These are phyloP conservation scores for Hebeloma cylindrosporum DNA, from an alignment of 768 basidiomycete species.

Conservation along the genomic window DNA sequence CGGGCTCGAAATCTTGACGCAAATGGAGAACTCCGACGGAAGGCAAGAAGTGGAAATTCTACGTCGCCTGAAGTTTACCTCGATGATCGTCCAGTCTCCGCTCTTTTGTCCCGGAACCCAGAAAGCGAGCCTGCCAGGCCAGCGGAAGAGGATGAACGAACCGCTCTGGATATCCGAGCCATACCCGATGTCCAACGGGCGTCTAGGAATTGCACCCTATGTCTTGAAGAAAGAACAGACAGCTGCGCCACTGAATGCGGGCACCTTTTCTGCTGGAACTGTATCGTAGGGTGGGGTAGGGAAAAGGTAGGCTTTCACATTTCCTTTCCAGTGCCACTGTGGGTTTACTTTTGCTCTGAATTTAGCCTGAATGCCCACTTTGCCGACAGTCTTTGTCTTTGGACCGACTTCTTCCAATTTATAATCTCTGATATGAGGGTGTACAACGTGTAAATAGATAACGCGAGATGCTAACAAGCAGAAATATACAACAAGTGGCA, in stretches of 20 bases:
- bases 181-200: conserved; percentile 55
- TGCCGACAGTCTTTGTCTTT: conserved; percentile 78
- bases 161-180: conserved; percentile 56
- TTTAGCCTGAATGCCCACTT: conserved; percentile 80
- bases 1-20: conserved; percentile 26
- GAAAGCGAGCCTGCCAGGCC: conserved; percentile 54
- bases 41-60: conserved; percentile 20
- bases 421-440: conserved; percentile 62
- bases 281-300: conserved; percentile 85
- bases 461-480: conserved; percentile 8
- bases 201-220: conserved; percentile 75
- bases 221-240: conserved; percentile 80
- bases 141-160: conserved; percentile 71
- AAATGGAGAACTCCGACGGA: conserved; percentile 35
- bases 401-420: conserved; percentile 71
- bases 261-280: conserved; percentile 88
- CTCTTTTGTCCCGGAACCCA: conserved; percentile 51
- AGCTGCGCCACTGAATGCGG: conserved; percentile 87
- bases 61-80: conserved; percentile 42
- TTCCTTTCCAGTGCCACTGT: neutral
- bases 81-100: conserved; percentile 61
- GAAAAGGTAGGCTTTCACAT: conserved; percentile 69
- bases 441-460: conserved; percentile 14
- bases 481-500: conserved; percentile 3
- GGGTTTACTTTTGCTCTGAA: conserved; percentile 7